A percentile compares a stretch with the other conserved stretches of the same genome.
Conservation (phyloP, 23 red algal genomes). For the Cyanidiococcus yangmingshanensis region DNA sequence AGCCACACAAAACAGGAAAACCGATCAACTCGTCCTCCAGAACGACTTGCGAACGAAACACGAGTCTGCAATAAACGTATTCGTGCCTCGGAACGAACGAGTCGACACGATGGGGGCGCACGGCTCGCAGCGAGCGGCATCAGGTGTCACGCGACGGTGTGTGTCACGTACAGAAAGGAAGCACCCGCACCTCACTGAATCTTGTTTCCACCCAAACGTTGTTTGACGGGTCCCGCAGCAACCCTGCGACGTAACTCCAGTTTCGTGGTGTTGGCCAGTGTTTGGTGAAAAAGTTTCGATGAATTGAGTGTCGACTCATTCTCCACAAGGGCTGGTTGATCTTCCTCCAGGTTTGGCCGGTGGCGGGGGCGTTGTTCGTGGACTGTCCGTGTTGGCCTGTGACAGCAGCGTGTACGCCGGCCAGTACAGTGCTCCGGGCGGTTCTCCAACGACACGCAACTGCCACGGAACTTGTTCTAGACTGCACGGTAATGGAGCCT, state of each 20-base stretch:
- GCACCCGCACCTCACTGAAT: not conserved
- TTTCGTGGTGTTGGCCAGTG: not conserved
- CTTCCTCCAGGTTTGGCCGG: not conserved
- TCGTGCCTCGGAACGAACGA: too few relatives aligned
- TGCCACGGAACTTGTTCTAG: not conserved
- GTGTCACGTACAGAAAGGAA: not conserved
- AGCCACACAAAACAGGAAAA: too few relatives aligned
- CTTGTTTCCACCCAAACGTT: not conserved
- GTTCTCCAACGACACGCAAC: not conserved
- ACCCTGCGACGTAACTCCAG: not conserved
- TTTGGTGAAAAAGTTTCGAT: not conserved
- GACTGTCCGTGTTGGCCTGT: not conserved
- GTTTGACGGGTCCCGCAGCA: not conserved
- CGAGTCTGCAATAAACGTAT: too few relatives aligned
- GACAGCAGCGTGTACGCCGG: not conserved
- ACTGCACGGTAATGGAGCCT: not conserved
- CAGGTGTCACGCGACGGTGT: too few relatives aligned
- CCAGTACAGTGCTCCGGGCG: not conserved
- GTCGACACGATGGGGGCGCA: too few relatives aligned
- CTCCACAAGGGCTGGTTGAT: not conserved
- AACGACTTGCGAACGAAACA: too few relatives aligned
- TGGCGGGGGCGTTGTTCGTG: not conserved
- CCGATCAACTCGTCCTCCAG: too few relatives aligned
- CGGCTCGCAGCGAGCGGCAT: too few relatives aligned
- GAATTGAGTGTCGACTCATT: not conserved